Evolutionary conservation across 257 asterid genomes (phyloP).

Genomic region (Rhazya stricta): DNA sequence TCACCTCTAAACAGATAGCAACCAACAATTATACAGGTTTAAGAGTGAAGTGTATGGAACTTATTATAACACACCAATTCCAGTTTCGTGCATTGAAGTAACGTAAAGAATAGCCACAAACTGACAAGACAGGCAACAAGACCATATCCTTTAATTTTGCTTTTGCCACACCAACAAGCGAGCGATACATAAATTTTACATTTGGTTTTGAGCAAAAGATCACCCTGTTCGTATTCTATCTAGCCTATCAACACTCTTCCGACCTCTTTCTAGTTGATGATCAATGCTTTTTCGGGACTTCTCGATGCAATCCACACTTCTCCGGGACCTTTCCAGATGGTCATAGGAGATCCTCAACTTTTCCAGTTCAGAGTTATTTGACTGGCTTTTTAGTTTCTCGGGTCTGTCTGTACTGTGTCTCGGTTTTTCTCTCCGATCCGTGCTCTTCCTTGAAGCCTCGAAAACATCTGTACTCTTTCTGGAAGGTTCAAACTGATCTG

Average conservation of each 20-base stretch:
- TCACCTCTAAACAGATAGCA: background rate
- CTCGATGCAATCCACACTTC: conserved; percentile 76
- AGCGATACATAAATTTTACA: conserved; percentile 34
- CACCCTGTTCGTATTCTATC: conserved; percentile 60
- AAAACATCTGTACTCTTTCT: conserved; percentile 68
- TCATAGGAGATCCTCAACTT: conserved; percentile 58
- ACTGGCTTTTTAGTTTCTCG: conserved; percentile 50
- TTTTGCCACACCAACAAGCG: conserved; percentile 39
- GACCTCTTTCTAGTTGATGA: conserved; percentile 59
- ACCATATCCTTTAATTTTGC: conserved; percentile 23
- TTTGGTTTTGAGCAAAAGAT: conserved; percentile 10
- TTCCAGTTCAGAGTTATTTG: conserved; percentile 45
- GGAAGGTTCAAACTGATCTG: conserved; percentile 66
- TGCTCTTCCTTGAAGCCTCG: conserved; percentile 76
- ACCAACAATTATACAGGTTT: background rate
- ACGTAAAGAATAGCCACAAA: conserved; percentile 5
- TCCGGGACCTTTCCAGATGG: conserved; percentile 77
- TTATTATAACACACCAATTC: conserved; percentile 5
- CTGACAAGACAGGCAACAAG: background rate
- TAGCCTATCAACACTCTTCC: conserved; percentile 76
- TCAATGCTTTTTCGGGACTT: conserved; percentile 71
- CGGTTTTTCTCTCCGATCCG: conserved; percentile 78
- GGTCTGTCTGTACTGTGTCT: conserved; percentile 71
- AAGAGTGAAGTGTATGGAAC: background rate
- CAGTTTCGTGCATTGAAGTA: conserved; percentile 5